A percentile compares a stretch with the other conserved stretches of the same genome.
Evolutionary conservation across 441 rosid species (phyloP).

Genomic region (Syzygium syzygioides): DNA sequence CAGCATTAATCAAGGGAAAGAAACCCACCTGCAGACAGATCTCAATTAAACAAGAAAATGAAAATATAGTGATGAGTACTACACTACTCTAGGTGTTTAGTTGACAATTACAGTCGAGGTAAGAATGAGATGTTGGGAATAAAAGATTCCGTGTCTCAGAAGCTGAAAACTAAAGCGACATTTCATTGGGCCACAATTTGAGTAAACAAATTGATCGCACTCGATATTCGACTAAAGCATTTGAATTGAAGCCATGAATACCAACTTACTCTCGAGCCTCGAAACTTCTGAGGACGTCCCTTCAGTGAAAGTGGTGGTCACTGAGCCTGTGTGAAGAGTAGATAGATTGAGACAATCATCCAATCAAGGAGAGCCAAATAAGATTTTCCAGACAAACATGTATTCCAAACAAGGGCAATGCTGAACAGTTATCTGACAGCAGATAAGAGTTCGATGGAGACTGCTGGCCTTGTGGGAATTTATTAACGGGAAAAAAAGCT

Average conservation of each 20-base stretch:
- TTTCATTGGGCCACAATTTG: not conserved
- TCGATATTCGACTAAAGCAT: not conserved
- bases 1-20: not conserved
- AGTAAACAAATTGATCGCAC: not conserved
- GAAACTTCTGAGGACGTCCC: not conserved
- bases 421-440: conserved; percentile 7
- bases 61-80: not conserved
- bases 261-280: not conserved
- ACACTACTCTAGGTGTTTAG: not conserved
- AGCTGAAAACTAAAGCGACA: not conserved
- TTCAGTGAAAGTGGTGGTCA: not conserved
- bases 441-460: conserved; percentile 15
- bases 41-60: not conserved
- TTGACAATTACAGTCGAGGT: not conserved
- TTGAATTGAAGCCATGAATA: not conserved
- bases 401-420: conserved; percentile 2
- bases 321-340: not conserved
- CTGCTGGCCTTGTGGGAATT: not conserved
- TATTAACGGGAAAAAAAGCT: conserved; percentile 7
- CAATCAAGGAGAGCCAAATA: not conserved
- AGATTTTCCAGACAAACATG: conserved; percentile 2
- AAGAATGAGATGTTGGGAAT: not conserved
- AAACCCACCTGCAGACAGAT: not conserved
- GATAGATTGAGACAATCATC: not conserved
- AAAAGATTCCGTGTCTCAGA: not conserved